These are phyloP conservation scores for Aspergillus floridensis DNA, from an alignment of 2,329 filamentous ascomycete species.

Conservation along the genomic window DNA sequence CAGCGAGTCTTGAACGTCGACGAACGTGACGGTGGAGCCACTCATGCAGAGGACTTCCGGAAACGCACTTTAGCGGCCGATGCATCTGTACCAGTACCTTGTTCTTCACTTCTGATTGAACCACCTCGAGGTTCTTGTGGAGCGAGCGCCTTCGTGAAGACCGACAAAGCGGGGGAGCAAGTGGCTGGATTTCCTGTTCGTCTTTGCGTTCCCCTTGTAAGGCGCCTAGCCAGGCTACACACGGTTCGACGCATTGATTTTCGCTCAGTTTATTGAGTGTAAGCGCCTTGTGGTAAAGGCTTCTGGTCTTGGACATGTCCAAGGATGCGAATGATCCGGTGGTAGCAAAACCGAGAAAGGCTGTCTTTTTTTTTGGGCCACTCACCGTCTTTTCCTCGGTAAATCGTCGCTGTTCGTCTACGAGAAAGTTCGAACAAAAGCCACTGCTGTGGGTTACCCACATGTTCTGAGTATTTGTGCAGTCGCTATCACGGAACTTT, in stretches of 20 bases:
- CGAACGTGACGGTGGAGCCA: constrained; percentile 19
- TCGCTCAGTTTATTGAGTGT: neutral
- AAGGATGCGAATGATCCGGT: neutral
- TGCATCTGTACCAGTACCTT: constrained; percentile 7
- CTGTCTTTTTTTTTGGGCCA: neutral
- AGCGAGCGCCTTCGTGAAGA: constrained; percentile 10
- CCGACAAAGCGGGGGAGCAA: constrained; percentile 9
- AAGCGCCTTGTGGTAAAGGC: neutral
- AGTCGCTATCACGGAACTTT: neutral
- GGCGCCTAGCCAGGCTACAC: constrained; percentile 3
- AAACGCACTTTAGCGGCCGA: constrained; percentile 21
- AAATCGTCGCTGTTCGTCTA: neutral
- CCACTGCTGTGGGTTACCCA: neutral
- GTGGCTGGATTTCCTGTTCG: neutral
- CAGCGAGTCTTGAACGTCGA: constrained; percentile 12
- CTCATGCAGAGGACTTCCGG: constrained; percentile 21
- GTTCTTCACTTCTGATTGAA: constrained; percentile 15
- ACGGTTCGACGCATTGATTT: neutral
- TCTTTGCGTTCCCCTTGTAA: neutral
- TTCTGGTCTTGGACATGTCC: neutral
- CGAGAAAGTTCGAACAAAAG: neutral
- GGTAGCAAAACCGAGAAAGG: neutral
- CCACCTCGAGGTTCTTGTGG: neutral
- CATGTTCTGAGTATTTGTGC: constrained; percentile 8
- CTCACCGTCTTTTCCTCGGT: constrained; percentile 1